Evolutionary conservation across 176 grass and related monocot genomes (phyloP).

Genomic region (Juncus inflexus): DNA sequence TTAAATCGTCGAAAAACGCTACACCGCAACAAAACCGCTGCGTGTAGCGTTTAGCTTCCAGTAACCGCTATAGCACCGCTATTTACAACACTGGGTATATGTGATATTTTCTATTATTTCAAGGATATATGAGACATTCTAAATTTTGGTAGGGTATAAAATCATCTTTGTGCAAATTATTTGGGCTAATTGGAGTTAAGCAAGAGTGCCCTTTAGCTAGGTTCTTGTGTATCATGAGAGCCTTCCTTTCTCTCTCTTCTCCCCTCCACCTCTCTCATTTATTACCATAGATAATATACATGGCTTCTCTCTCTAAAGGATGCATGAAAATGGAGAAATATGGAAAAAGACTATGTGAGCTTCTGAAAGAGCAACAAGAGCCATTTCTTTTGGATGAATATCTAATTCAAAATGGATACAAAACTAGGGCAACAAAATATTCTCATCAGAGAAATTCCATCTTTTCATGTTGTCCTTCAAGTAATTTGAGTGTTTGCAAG

Average conservation of each 20-base stretch:
- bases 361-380: constrained; percentile 92
- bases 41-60: too few species aligned
- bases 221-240: constrained; percentile 5
- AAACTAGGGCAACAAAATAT: constrained; percentile 20
- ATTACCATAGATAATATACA: constrained; percentile 12
- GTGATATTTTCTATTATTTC: not conserved
- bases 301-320: constrained; percentile 30
- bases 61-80: too few species aligned
- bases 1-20: too few species aligned
- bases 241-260: constrained; percentile 21
- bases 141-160: not conserved
- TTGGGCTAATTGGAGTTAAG: not conserved
- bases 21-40: too few species aligned
- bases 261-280: constrained; percentile 15
- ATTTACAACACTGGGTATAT: too few species aligned
- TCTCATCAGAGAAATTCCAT: not conserved
- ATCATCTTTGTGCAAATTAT: not conserved
- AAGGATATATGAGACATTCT: not conserved
- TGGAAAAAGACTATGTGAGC: constrained; percentile 80
- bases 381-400: constrained; percentile 80
- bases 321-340: constrained; percentile 35
- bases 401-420: constrained; percentile 42
- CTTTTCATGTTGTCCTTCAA: constrained; percentile 27
- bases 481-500: constrained; percentile 30
- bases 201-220: not conserved